These are phyloP conservation scores for Penicillium digitatum DNA, from an alignment of 2,329 filamentous ascomycete genomes.

Conservation along the genomic window DNA sequence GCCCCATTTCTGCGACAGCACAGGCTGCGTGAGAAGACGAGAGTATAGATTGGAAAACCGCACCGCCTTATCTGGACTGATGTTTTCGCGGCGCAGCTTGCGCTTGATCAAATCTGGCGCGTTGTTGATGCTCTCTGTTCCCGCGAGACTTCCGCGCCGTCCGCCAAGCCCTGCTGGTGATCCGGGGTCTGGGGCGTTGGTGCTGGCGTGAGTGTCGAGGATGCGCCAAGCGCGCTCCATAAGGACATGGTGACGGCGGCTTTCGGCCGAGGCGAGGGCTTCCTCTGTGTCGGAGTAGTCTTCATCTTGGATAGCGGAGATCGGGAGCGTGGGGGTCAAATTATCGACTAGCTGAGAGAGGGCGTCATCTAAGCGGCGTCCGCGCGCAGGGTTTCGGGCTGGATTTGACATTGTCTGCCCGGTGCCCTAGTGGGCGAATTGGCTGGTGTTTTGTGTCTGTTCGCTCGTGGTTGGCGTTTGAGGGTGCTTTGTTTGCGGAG, in stretches of 20 bases:
- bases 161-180: constrained; percentile 23
- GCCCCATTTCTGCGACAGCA: constrained; percentile 93
- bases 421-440: constrained; percentile 10
- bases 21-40: constrained; percentile 80
- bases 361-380: constrained; percentile 44
- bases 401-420: constrained; percentile 28
- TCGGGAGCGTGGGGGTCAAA: constrained; percentile 37
- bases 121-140: constrained; percentile 66
- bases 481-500: not conserved
- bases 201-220: constrained; percentile 30
- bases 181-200: constrained; percentile 22
- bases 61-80: constrained; percentile 68
- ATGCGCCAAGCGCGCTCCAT: constrained; percentile 40
- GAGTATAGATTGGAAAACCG: constrained; percentile 89
- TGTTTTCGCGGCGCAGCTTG: constrained; percentile 74
- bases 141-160: constrained; percentile 32
- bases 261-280: constrained; percentile 36
- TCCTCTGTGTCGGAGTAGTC: constrained; percentile 34
- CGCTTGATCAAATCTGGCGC: constrained; percentile 89
- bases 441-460: not conserved
- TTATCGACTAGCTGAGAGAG: constrained; percentile 44
- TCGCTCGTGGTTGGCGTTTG: not conserved
- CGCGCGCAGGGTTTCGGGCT: constrained; percentile 33
- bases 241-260: constrained; percentile 33
- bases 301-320: constrained; percentile 28